phyloP scores from a whole-genome alignment of 768 basidiomycete genomes.

The Suillus sp. region DNA sequence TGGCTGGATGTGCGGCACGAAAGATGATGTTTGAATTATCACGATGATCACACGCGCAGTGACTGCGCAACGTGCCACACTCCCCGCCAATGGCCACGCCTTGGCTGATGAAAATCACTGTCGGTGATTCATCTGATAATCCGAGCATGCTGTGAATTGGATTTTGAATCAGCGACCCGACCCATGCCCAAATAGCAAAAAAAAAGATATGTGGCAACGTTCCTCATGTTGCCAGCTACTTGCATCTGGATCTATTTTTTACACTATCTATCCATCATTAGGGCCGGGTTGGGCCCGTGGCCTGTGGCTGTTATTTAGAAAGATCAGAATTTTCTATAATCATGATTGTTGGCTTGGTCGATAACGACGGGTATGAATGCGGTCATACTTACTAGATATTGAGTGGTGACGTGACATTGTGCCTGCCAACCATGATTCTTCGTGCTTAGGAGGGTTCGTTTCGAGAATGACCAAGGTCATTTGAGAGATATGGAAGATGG shows the following conservation, averaged over 20 bases:
- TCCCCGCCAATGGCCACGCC: too few species aligned
- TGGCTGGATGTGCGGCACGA: neutral
- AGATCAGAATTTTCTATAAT: neutral
- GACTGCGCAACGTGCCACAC: neutral
- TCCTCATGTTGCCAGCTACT: neutral
- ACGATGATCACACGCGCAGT: neutral
- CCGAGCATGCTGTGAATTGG: neutral
- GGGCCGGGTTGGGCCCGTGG: neutral
- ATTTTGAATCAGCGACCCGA: neutral
- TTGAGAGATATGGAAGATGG: neutral
- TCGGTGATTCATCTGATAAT: too few species aligned
- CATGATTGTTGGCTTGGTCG: neutral
- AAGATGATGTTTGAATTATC: neutral
- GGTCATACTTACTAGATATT: neutral
- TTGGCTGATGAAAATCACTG: too few species aligned
- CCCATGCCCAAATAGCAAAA: neutral
- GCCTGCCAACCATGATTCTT: slow-evolving; percentile 1
- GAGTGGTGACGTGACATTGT: slow-evolving; percentile 3
- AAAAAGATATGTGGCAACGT: neutral
- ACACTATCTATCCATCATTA: neutral
- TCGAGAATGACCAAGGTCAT: slow-evolving; percentile 1
- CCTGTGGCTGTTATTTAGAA: neutral
- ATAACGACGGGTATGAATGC: neutral
- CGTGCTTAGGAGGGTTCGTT: neutral
- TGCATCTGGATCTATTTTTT: neutral